Evolutionary conservation across 2,329 filamentous ascomycete genomes (phyloP).

Genomic region (Clonostachys sp.): DNA sequence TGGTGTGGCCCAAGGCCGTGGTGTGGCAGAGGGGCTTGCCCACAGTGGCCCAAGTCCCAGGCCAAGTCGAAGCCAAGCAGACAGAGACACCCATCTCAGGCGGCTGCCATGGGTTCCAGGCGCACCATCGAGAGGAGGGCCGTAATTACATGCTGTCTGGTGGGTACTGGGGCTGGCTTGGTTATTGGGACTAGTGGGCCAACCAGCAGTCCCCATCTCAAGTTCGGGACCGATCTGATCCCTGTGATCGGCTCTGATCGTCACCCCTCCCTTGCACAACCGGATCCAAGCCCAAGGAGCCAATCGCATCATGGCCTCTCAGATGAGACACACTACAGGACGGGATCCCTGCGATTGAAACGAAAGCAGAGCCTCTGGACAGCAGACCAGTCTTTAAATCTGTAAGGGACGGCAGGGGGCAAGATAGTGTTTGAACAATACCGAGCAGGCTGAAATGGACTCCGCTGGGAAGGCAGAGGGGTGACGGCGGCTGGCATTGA

Average conservation of each 20-base stretch:
- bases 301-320: constrained; percentile 3
- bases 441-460: background rate
- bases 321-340: constrained; percentile 1
- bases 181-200: background rate
- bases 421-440: background rate
- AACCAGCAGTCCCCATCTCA: background rate
- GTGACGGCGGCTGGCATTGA: background rate
- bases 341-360: background rate
- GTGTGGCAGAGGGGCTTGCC: no score
- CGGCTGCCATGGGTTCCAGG: no score
- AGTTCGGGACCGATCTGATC: constrained; percentile 3
- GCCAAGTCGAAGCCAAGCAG: no score
- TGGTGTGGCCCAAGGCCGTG: no score
- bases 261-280: constrained; percentile 1
- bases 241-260: constrained; percentile 2
- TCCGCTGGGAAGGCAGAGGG: background rate
- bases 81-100: no score
- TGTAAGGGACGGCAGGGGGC: background rate
- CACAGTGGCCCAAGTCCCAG: no score
- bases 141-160: no score
- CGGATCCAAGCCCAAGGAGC: background rate
- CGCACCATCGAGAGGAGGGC: no score
- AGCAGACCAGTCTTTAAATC: background rate
- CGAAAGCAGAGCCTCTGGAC: background rate
- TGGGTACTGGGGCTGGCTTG: background rate